Percentiles rank a stretch among this genome's conserved stretches.
Conservation (phyloP, 805 yeast genomes). For the Lipomyces orientalis region DNA sequence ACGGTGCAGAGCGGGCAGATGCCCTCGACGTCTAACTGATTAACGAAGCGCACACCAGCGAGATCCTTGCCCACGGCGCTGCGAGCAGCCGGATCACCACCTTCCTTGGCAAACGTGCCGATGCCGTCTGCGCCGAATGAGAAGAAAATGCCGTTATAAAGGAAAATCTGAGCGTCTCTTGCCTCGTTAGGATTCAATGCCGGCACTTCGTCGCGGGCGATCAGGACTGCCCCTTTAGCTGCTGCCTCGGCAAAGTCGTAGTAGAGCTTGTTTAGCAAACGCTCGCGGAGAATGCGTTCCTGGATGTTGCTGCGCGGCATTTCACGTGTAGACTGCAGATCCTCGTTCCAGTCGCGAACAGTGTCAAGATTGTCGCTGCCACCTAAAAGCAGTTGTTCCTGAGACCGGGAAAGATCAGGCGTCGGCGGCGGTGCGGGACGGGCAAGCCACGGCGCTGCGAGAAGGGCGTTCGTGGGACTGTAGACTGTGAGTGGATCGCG, state of each 20-base stretch:
- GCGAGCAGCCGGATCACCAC: constrained; percentile 87
- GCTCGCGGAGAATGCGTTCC: constrained; percentile 77
- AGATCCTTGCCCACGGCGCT: constrained; percentile 81
- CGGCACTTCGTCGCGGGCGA: constrained; percentile 71
- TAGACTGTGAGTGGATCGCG: constrained; percentile 47
- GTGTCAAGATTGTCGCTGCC: constrained; percentile 66
- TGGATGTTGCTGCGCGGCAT: constrained; percentile 61
- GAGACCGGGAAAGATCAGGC: constrained; percentile 68
- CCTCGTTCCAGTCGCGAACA: constrained; percentile 86
- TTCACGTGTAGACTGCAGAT: constrained; percentile 81
- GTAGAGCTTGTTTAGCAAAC: constrained; percentile 69
- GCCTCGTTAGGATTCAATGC: constrained; percentile 84
- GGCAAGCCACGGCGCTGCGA: constrained; percentile 79
- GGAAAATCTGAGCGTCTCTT: constrained; percentile 64
- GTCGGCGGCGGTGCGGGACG: constrained; percentile 42
- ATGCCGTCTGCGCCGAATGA: constrained; percentile 75
- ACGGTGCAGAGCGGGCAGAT: constrained; percentile 77
- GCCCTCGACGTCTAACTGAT: constrained; percentile 65
- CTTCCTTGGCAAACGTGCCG: constrained; percentile 67
- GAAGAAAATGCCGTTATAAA: constrained; percentile 85
- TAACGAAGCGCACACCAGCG: constrained; percentile 69
- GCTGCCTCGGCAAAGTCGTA: constrained; percentile 80
- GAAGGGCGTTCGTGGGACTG: constrained; percentile 64
- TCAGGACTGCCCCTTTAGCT: constrained; percentile 75
- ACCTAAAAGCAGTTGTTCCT: constrained; percentile 57